These are phyloP conservation scores for Cladosporium velox DNA, from an alignment of 2,329 filamentous ascomycete species.

Conservation along the genomic window DNA sequence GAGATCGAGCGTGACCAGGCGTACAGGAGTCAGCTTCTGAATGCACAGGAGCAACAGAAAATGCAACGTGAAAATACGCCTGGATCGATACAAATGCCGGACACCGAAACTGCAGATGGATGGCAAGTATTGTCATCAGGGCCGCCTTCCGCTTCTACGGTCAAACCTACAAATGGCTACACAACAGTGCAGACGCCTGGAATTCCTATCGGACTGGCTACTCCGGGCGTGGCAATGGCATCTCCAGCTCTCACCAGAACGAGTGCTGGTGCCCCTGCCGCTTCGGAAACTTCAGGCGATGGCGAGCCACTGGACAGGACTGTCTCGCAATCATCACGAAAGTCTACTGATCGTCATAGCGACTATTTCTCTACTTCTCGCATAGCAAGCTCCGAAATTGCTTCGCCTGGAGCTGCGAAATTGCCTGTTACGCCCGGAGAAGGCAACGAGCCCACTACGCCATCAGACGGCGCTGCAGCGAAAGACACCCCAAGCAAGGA, in stretches of 20 bases:
- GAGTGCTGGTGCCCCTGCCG: conserved; percentile 33
- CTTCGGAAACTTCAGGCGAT: conserved; percentile 32
- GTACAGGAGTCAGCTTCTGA: conserved; percentile 69
- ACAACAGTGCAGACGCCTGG: conserved; percentile 70
- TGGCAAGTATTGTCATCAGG: conserved; percentile 45
- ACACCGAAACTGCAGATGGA: conserved; percentile 44
- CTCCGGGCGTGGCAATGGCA: conserved; percentile 28
- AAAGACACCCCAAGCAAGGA: conserved; percentile 53
- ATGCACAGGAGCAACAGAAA: conserved; percentile 60
- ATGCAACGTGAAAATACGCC: conserved; percentile 61
- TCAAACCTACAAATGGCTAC: conserved; percentile 64
- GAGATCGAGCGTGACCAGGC: conserved; percentile 79
- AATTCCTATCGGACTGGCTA: conserved; percentile 68
- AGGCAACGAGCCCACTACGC: conserved; percentile 37
- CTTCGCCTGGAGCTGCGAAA: conserved; percentile 31
- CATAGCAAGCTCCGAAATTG: conserved; percentile 49
- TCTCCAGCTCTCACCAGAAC: conserved; percentile 41
- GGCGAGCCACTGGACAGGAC: conserved; percentile 53
- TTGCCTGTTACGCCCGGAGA: conserved; percentile 37
- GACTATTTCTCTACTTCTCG: conserved; percentile 76
- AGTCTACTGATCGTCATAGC: conserved; percentile 61
- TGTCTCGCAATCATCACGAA: conserved; percentile 54
- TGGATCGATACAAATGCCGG: conserved; percentile 60
- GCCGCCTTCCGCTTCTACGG: conserved; percentile 51
- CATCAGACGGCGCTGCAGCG: conserved; percentile 53